phyloP scores from a whole-genome alignment of 2,329 filamentous ascomycete genomes.

The Trichoderma koningiopsis region DNA sequence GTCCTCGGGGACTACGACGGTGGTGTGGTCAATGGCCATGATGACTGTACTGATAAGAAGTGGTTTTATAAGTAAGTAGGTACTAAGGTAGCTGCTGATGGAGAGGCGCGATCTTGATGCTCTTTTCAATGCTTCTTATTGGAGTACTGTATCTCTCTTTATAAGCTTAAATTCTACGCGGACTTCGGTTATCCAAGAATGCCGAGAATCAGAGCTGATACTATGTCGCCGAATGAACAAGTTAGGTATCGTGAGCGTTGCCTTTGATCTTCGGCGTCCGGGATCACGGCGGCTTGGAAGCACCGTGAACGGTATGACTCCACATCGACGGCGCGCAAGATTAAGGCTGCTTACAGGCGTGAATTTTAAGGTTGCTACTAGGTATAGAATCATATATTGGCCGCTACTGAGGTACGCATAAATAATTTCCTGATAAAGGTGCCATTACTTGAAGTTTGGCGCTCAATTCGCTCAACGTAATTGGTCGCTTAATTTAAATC shows the following conservation, averaged over 20 bases:
- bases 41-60: conserved; percentile 20
- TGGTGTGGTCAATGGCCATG: conserved; percentile 43
- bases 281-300: background rate
- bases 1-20: conserved; percentile 36
- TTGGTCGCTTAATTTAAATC: background rate
- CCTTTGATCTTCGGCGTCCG: background rate
- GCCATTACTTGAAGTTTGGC: too few species aligned
- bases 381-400: background rate
- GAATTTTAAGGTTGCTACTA: background rate
- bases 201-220: background rate
- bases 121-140: background rate
- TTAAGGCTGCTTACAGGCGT: too few species aligned
- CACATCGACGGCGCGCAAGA: background rate
- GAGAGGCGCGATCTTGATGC: background rate
- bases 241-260: background rate
- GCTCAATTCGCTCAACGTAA: background rate
- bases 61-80: background rate
- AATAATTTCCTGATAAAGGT: background rate
- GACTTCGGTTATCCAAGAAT: background rate
- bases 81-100: background rate
- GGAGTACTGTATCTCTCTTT: background rate
- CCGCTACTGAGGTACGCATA: background rate
- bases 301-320: background rate
- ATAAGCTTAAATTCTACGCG: background rate
- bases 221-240: too few species aligned